These are phyloP conservation scores for Phytopythium helicoides DNA, from an alignment of 352 stramenopile species.

Conservation along the genomic window DNA sequence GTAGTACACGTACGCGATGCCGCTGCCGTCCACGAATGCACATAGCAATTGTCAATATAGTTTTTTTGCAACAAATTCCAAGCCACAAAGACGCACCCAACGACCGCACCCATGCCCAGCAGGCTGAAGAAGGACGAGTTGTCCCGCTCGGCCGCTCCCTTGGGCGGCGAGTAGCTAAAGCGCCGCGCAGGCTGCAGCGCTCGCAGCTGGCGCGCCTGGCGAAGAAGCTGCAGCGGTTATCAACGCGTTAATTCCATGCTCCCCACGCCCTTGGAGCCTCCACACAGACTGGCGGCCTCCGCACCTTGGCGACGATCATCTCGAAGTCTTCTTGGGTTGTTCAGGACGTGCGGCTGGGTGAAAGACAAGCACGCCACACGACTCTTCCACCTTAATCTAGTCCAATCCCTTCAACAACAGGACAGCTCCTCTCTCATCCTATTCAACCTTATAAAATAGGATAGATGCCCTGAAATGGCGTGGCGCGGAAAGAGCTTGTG, in stretches of 20 bases:
- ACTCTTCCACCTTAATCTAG: background rate
- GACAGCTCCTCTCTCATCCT: background rate
- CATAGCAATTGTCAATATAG: background rate
- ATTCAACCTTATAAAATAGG: too few relatives aligned
- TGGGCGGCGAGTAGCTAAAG: conserved; percentile 69
- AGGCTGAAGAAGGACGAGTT: conserved; percentile 85
- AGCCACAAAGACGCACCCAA: conserved; percentile 47
- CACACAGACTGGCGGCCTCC: too few relatives aligned
- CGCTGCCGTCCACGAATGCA: conserved; percentile 22
- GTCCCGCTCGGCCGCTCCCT: conserved; percentile 56
- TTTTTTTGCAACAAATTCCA: too few relatives aligned
- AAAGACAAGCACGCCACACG: background rate
- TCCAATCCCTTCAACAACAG: conserved; percentile 1
- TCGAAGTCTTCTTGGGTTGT: background rate
- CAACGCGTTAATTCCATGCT: too few relatives aligned
- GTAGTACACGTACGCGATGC: conserved; percentile 81
- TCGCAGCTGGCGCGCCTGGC: conserved; percentile 22
- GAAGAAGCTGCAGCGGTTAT: conserved; percentile 17
- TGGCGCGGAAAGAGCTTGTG: too few relatives aligned
- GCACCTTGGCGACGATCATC: background rate
- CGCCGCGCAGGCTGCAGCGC: conserved; percentile 34
- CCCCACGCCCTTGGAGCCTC: too few relatives aligned
- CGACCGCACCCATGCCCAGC: conserved; percentile 50
- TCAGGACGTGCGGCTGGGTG: conserved; percentile 2
- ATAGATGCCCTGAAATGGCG: too few relatives aligned